phyloP scores from a whole-genome alignment of 805 yeast genomes.

The Candida michaelii region DNA sequence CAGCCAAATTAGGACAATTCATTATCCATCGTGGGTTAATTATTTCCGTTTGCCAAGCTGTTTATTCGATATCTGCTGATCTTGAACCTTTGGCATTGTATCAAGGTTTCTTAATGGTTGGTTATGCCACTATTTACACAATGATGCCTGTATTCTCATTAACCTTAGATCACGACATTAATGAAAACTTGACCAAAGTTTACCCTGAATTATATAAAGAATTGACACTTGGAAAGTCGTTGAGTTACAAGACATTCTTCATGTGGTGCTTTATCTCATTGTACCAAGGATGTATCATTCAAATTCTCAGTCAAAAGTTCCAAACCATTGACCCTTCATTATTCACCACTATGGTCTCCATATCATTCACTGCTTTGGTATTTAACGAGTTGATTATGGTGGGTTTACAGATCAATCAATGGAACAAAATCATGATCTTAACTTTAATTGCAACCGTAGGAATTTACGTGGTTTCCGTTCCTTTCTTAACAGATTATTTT shows the following conservation, averaged over 20 bases:
- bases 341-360: slow-evolving; percentile 78
- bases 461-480: slow-evolving; percentile 71
- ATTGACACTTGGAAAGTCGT: slow-evolving; percentile 80
- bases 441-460: slow-evolving; percentile 70
- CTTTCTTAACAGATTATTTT: slow-evolving; percentile 85
- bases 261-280: slow-evolving; percentile 87
- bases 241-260: slow-evolving; percentile 84
- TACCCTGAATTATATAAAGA: slow-evolving; percentile 96
- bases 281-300: slow-evolving; percentile 89
- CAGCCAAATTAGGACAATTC: slow-evolving; percentile 93
- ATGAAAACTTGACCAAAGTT: slow-evolving; percentile 79
- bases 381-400: slow-evolving; percentile 92
- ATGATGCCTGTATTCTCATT: slow-evolving; percentile 97
- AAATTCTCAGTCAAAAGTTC: slow-evolving; percentile 75
- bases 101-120: slow-evolving; percentile 98
- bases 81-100: slow-evolving; percentile 94
- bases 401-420: slow-evolving; percentile 85
- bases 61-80: slow-evolving; percentile 78
- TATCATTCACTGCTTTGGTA: slow-evolving; percentile 77
- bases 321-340: slow-evolving; percentile 55
- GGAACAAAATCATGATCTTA: slow-evolving; percentile 77
- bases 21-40: slow-evolving; percentile 94
- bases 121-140: slow-evolving; percentile 94
- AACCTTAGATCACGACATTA: slow-evolving; percentile 88
- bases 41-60: slow-evolving; percentile 93